Evolutionary conservation across 805 yeast species (phyloP).

Genomic region (Candida maltosa): DNA sequence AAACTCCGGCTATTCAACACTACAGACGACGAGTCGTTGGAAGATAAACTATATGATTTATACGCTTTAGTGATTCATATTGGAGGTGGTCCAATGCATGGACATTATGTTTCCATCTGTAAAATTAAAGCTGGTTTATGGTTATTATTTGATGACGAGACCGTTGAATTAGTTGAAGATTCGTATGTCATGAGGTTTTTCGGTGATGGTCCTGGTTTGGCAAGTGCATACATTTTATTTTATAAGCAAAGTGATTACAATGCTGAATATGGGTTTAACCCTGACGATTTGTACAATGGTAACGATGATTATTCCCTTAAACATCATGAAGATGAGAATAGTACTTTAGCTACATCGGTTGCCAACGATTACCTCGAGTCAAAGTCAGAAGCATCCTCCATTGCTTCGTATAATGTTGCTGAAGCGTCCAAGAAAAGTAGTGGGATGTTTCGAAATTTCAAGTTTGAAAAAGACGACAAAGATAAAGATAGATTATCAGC

Average conservation of each 20-base stretch:
- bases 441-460: slow-evolving; percentile 28
- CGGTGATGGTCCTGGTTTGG: slow-evolving; percentile 84
- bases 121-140: slow-evolving; percentile 79
- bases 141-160: slow-evolving; percentile 93
- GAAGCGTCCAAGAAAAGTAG: slow-evolving; percentile 7
- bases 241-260: slow-evolving; percentile 50
- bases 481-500: no score
- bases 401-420: slow-evolving; percentile 5
- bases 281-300: slow-evolving; percentile 30
- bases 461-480: slow-evolving; percentile 16
- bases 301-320: slow-evolving; percentile 26
- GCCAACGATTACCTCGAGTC: neutral
- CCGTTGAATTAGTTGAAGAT: slow-evolving; percentile 85
- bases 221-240: slow-evolving; percentile 88
- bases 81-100: slow-evolving; percentile 98
- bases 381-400: slow-evolving; percentile 5
- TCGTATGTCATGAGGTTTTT: slow-evolving; percentile 78
- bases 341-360: neutral
- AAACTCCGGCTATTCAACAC: slow-evolving; percentile 68
- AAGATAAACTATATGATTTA: slow-evolving; percentile 63
- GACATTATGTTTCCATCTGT: slow-evolving; percentile 88
- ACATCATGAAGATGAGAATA: no score
- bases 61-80: slow-evolving; percentile 88
- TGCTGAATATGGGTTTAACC: slow-evolving; percentile 29
- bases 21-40: slow-evolving; percentile 41